Conservation (phyloP, 2,329 filamentous ascomycete species). For the Aspergillus sp. region DNA sequence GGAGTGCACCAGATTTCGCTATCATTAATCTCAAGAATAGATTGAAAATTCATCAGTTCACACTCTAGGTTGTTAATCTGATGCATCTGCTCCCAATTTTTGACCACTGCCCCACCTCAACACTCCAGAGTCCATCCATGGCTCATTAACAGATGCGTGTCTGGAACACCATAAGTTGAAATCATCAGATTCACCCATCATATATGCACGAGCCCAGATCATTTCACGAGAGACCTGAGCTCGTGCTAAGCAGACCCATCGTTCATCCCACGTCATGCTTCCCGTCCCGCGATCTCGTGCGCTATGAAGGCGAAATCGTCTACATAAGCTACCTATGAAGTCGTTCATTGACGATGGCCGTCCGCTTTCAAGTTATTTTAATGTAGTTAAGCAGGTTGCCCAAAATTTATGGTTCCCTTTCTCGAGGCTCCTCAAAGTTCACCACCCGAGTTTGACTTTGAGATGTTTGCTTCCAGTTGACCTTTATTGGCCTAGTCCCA, state of each 20-base stretch:
- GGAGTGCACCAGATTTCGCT: background rate
- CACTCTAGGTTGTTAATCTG: background rate
- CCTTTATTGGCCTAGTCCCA: constrained; percentile 1
- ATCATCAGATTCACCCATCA: background rate
- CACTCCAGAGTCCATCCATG: background rate
- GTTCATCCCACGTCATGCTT: background rate
- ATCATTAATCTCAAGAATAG: background rate
- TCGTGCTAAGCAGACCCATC: background rate
- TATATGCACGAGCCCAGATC: background rate
- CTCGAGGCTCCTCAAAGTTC: background rate
- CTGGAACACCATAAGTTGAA: background rate
- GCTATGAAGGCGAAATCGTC: no score
- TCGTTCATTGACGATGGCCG: no score
- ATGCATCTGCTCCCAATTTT: constrained; percentile 8
- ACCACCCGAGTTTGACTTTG: background rate
- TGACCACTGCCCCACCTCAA: constrained; percentile 5
- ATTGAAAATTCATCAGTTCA: background rate
- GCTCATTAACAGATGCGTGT: background rate
- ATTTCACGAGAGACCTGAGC: background rate
- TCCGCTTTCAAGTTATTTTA: no score
- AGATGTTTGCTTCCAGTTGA: constrained; percentile 6
- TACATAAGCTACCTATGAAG: no score
- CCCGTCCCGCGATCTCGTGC: background rate
- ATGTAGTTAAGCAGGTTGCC: background rate
- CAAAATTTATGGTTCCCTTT: background rate